phyloP scores from a whole-genome alignment of 495 filamentous ascomycete species.

The Penicillium robsamsonii region DNA sequence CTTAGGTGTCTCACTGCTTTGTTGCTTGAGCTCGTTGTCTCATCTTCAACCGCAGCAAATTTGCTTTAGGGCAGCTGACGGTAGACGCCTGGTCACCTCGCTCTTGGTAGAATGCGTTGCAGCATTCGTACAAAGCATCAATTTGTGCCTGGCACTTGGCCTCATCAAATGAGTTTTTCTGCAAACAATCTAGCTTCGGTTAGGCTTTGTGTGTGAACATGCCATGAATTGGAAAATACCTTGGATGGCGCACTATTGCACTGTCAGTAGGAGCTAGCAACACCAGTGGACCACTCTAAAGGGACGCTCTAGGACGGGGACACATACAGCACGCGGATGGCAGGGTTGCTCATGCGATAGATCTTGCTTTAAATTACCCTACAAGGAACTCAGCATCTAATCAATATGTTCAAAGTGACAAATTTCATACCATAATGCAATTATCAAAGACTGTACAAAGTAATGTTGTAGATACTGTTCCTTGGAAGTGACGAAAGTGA shows the following conservation, averaged over 20 bases:
- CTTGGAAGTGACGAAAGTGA: constrained; percentile 7
- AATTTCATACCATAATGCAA: constrained; percentile 48
- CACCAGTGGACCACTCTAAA: background rate
- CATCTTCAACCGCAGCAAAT: constrained; percentile 78
- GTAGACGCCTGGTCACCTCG: constrained; percentile 74
- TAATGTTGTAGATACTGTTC: background rate
- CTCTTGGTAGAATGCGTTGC: constrained; percentile 79
- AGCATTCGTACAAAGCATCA: constrained; percentile 94
- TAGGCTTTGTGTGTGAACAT: constrained; percentile 2
- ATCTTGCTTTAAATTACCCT: constrained; percentile 64
- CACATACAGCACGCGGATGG: constrained; percentile 80
- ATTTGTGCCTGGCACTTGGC: constrained; percentile 76
- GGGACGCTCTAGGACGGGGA: background rate
- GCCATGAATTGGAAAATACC: constrained; percentile 42
- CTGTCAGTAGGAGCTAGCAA: constrained; percentile 8
- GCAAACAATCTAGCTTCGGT: constrained; percentile 65
- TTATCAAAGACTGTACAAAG: constrained; percentile 8
- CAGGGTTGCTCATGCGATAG: constrained; percentile 76
- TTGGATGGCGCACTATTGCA: constrained; percentile 80
- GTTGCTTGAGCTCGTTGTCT: constrained; percentile 65
- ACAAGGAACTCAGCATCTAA: constrained; percentile 15
- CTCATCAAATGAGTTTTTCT: constrained; percentile 84
- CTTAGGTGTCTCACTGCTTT: background rate
- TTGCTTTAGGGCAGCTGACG: constrained; percentile 82
- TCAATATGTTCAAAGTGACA: background rate